Base-by-base conservation (phyloP, 208 protist genomes). In the Trypanosoma melophagium region DNA sequence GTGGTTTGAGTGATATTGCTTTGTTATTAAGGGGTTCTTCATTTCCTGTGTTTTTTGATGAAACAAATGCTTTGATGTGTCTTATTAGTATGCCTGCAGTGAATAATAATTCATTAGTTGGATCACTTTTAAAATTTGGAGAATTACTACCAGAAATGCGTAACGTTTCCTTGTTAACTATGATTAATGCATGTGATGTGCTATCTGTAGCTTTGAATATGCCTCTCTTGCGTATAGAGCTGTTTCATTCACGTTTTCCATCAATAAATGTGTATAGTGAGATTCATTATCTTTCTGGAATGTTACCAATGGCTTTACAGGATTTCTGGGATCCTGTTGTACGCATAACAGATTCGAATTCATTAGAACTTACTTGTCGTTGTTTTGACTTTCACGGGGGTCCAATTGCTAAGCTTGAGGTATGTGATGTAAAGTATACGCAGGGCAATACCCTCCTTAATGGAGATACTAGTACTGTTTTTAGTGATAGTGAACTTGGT, bases 1-100 rank as follows among this genome's bases (percentile, higher is more conserved):
- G 81, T 77, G 81, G 65, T 51, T 80, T 82, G 40, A 84, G 71
- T 51, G 79, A 92, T 62, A 69, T 87, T 51, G 80, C 81, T 8
- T 21, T 86, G 16, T 28, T 54, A 40, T 5, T 92, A 3, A 35
- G 25, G 0, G 61, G 67, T 7, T 22, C 56, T 1, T 51, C 55
- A n/a, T 78, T 71, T 51, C 42, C 35, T 1, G 40, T 81, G 3
- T 44, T 21, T 51, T 73, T 64, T 57, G 47, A 9, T 22, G 55
- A 69, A 45, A 16, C 4, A 2, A 47, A 68, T 16, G 54, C 50
- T 35, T 22, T 67, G n/a, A 44, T 42, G 28, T 66, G 35, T 28
- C 50, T 31, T n/a, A 19, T 75, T 28, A 49, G 21, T 12, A 69
- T 76, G 50, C 55, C 62, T 7, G 41, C 47, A 21, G n/a, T 17